Evolutionary conservation across 2,329 filamentous ascomycete species (phyloP).

Genomic region (Sporothrix pseudoabietina): DNA sequence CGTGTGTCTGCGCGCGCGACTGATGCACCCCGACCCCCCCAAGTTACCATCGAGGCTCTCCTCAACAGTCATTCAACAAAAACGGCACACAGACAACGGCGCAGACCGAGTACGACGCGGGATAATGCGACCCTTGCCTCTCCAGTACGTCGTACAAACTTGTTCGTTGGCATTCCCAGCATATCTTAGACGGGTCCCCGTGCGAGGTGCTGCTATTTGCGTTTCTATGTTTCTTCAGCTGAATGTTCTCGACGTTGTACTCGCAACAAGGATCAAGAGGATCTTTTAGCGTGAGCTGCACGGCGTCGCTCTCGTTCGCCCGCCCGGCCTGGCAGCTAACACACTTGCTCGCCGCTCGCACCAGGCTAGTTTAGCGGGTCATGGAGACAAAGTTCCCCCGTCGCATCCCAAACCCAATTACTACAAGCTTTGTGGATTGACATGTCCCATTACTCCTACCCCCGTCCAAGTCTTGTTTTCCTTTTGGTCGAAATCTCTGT

Average conservation of each 20-base stretch:
- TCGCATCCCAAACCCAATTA: background rate
- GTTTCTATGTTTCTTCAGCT: background rate
- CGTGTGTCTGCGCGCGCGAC: no score
- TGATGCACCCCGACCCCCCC: no score
- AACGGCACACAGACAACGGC: no score
- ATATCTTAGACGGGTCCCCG: no score
- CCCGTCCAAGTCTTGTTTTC: conserved; percentile 13
- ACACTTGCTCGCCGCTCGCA: conserved; percentile 16
- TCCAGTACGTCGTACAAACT: no score
- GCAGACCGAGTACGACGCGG: no score
- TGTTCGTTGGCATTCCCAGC: no score
- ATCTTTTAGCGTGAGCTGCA: background rate
- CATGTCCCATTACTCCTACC: conserved; percentile 9
- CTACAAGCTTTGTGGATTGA: conserved; percentile 12
- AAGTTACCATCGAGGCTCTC: background rate
- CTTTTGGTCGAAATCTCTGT: conserved; percentile 5
- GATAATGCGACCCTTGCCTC: no score
- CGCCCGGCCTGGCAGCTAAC: background rate
- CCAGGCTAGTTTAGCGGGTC: conserved; percentile 18
- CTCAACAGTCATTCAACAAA: background rate
- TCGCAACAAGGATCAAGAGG: background rate
- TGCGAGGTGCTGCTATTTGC: background rate
- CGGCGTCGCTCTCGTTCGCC: conserved; percentile 1
- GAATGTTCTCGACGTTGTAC: background rate
- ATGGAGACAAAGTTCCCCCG: conserved; percentile 17